Percentiles rank a stretch among this genome's conserved stretches.
Conservation (phyloP, 495 filamentous ascomycete genomes). For the Pseudoneurospora amorphoporcata region DNA sequence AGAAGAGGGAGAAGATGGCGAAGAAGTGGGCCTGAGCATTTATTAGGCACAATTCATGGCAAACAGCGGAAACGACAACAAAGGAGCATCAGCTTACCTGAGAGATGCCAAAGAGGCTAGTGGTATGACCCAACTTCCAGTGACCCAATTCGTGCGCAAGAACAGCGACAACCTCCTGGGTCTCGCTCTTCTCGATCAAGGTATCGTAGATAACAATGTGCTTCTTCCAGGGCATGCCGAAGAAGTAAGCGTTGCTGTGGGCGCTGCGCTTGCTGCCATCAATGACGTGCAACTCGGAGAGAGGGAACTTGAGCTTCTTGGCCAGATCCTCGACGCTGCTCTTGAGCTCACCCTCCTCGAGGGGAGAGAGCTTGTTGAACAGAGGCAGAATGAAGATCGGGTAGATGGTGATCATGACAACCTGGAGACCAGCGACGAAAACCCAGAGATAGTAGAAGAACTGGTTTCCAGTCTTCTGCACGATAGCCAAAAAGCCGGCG, state of each 20-base stretch:
- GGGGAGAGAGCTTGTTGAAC: slow-evolving; percentile 96
- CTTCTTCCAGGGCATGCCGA: slow-evolving; percentile 97
- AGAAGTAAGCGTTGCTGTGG: slow-evolving; percentile 98
- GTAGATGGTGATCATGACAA: slow-evolving; percentile 93
- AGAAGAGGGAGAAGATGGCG: slow-evolving; percentile 93
- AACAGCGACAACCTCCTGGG: slow-evolving; percentile 87
- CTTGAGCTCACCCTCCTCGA: slow-evolving; percentile 79
- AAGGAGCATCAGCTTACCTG: slow-evolving; percentile 48
- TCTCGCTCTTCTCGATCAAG: slow-evolving; percentile 84
- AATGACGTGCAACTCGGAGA: slow-evolving; percentile 86
- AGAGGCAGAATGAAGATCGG: slow-evolving; percentile 87
- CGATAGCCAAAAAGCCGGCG: slow-evolving; percentile 78
- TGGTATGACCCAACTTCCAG: slow-evolving; percentile 93
- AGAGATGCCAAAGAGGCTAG: slow-evolving; percentile 78
- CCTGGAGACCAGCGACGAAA: slow-evolving; percentile 75
- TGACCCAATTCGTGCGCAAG: slow-evolving; percentile 93
- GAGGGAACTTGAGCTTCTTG: slow-evolving; percentile 75
- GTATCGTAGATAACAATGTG: slow-evolving; percentile 99
- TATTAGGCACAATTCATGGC: slow-evolving; percentile 17
- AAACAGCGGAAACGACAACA: background rate
- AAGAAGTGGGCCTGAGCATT: slow-evolving; percentile 59
- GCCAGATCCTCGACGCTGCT: slow-evolving; percentile 79
- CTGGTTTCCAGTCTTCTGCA: slow-evolving; percentile 78
- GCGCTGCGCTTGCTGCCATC: slow-evolving; percentile 95
- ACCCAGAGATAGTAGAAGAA: slow-evolving; percentile 99